Conservation (phyloP, 1,139 yeast species). For the Hyphopichia buzzinii region DNA sequence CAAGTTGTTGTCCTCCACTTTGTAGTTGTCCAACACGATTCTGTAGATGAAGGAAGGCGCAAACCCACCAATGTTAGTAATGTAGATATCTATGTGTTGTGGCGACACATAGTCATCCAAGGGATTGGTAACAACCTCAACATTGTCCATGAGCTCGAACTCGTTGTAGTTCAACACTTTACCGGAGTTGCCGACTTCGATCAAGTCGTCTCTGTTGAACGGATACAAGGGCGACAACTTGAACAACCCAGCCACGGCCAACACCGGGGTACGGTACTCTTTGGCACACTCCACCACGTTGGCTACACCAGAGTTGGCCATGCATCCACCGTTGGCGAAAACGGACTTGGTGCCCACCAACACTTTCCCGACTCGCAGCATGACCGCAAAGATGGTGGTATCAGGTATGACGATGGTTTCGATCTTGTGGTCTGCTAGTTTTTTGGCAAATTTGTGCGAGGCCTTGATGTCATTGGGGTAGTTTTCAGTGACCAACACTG, state of each 20-base stretch:
- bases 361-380: slow-evolving; percentile 97
- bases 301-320: slow-evolving; percentile 87
- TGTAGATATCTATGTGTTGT: slow-evolving; percentile 88
- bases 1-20: slow-evolving; percentile 73
- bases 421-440: slow-evolving; percentile 79
- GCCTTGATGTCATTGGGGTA: slow-evolving; percentile 80
- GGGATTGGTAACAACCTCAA: slow-evolving; percentile 85
- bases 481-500: slow-evolving; percentile 89
- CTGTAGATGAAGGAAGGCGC: slow-evolving; percentile 96
- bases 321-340: slow-evolving; percentile 94
- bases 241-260: slow-evolving; percentile 91
- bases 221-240: slow-evolving; percentile 94
- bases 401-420: slow-evolving; percentile 93
- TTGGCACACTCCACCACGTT: slow-evolving; percentile 95
- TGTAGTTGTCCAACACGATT: slow-evolving; percentile 91
- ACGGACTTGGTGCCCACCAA: slow-evolving; percentile 89
- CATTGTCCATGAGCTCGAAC: slow-evolving; percentile 60
- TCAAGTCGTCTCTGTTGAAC: slow-evolving; percentile 79
- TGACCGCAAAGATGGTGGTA: slow-evolving; percentile 87
- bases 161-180: slow-evolving; percentile 74
- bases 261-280: slow-evolving; percentile 91
- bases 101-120: slow-evolving; percentile 90
- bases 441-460: slow-evolving; percentile 79
- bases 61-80: slow-evolving; percentile 94
- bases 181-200: slow-evolving; percentile 93